Evolutionary conservation across 208 protist species (phyloP), one percentile per base, ranked within the genome.

Genomic region (Crithidia bombi): DNA sequence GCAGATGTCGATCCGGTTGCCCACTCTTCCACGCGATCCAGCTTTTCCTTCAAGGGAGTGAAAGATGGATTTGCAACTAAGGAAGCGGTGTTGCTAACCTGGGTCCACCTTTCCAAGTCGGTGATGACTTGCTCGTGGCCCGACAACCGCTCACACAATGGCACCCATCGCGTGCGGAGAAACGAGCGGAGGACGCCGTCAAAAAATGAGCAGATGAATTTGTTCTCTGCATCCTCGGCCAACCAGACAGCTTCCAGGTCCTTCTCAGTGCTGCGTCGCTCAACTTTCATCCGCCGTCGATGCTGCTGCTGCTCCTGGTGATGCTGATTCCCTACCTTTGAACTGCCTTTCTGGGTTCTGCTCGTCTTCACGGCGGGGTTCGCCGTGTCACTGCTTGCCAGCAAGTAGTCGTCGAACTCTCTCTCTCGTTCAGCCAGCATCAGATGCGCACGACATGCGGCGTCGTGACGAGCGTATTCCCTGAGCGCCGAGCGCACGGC

Each of bases 381-480:
- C 23, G 17, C 25, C 11, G 26, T 35, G 26, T 9, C 26, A 19
- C 33, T 5, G 41, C 11, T 25, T 19, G 9, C 3, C 10, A 5
- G 1, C 2, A 47, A 3, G 2, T 26, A 3, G 10, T n/a, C 41
- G 3, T 64, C 39, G 2, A 17, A 30, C 11, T 36, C 39, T 14
- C 15, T 7, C 17, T 49, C 57, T 25, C 32, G 15, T 17, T 49
- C 39, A 26, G 35, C 17, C 12, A 25, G 0, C 39, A 51, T 14
- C 5, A 51, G 3, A 36, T 25, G 25, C 7, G 39, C 25, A 7
- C 57, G 57, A 38, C 57, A 64, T 39, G 39, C 57, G 5, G 39
- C 57, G 28, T 64, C 57, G 35, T 51, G 57, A 38, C 39, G 39
- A 3, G 57, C 57, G 41, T 64, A 64, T 39, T 64, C 57, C 23